Base-by-base conservation (phyloP, 345 rosid genomes). In the Eucalyptus tenuipes region DNA sequence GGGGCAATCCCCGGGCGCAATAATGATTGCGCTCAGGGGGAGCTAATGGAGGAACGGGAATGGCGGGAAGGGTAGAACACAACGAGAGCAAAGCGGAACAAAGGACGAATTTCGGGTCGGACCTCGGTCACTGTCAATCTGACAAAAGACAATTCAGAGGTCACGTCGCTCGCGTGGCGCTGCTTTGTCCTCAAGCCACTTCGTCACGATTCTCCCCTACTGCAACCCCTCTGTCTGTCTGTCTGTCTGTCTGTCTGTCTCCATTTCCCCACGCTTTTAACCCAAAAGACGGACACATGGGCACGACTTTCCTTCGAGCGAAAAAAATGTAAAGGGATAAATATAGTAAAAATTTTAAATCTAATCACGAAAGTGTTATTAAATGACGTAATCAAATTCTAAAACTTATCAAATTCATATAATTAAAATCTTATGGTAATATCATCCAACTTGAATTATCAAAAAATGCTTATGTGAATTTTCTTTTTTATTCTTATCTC, bases 381-480 rank as follows among this genome's bases (percentile, higher is more conserved):
- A 3, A 13, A 11, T 13, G 4, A 24, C 9, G 3, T 10, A 55
- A 55, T 55, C 6, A 24, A 55, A 2, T 55, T 6, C 2, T 22
- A 1, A 10, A 24, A 55, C 3, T 55, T 9, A 0, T 24, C 6
- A 0, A 55, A 9, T 25, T 24, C 0, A 12, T 55, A 3, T 24
- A 4, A 55, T 55, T 6, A 4, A 24, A 0, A 22, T 25, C 13
- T 24, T 55, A 0, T 0, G 0, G 0, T 55, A 25, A 55, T 55
- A 22, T 6, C 3, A 0, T 55, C 29, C 13, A 55, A 55, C 10
- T 1, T 24, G 2, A 22, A 10, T 24, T 24, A 55, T 22, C 3
- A 10, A 55, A 24, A 55, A 55, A 24, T 10, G 13, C 1, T 24
- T 0, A 10, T 55, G 6, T 52, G 25, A 20, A 20, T 52, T 52